phyloP scores from a whole-genome alignment of 768 basidiomycete genomes.

The Suillus subaureus region DNA sequence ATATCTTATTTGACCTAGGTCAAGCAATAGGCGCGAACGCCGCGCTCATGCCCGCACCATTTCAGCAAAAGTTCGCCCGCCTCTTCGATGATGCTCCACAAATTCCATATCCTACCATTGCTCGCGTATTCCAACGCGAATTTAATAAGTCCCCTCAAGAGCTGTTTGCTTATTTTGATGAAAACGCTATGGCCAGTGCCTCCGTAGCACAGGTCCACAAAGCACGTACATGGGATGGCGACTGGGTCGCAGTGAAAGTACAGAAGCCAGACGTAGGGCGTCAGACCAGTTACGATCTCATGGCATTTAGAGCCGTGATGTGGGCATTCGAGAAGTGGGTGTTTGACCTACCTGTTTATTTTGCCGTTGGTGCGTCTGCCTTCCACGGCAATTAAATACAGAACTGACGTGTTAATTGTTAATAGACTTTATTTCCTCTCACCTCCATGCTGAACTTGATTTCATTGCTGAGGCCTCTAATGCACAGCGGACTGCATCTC shows the following conservation, averaged over 20 bases:
- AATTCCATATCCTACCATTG: slow-evolving; percentile 71
- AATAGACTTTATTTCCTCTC: slow-evolving; percentile 77
- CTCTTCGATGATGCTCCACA: slow-evolving; percentile 91
- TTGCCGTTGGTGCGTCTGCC: slow-evolving; percentile 61
- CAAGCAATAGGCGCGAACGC: slow-evolving; percentile 87
- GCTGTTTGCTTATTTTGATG: slow-evolving; percentile 79
- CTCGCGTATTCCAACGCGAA: slow-evolving; percentile 67
- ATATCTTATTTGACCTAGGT: slow-evolving; percentile 36
- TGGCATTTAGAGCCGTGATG: slow-evolving; percentile 69
- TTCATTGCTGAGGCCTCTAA: slow-evolving; percentile 82
- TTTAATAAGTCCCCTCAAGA: slow-evolving; percentile 71
- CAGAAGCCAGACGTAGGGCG: slow-evolving; percentile 88
- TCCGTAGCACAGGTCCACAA: slow-evolving; percentile 92
- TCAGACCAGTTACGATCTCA: slow-evolving; percentile 87
- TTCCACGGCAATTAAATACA: slow-evolving; percentile 1
- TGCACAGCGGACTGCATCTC: slow-evolving; percentile 66
- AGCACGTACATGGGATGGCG: slow-evolving; percentile 55
- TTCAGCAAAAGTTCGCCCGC: slow-evolving; percentile 79
- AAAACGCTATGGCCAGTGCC: slow-evolving; percentile 79
- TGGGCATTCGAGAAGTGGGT: slow-evolving; percentile 78
- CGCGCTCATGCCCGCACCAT: slow-evolving; percentile 78
- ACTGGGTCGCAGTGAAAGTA: slow-evolving; percentile 90
- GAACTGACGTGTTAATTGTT: slow-evolving; percentile 6
- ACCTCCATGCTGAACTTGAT: slow-evolving; percentile 82
- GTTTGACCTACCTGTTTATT: slow-evolving; percentile 87